Base-by-base conservation (phyloP, 1,284 basidiomycete species). In the Ustilago crameri region DNA sequence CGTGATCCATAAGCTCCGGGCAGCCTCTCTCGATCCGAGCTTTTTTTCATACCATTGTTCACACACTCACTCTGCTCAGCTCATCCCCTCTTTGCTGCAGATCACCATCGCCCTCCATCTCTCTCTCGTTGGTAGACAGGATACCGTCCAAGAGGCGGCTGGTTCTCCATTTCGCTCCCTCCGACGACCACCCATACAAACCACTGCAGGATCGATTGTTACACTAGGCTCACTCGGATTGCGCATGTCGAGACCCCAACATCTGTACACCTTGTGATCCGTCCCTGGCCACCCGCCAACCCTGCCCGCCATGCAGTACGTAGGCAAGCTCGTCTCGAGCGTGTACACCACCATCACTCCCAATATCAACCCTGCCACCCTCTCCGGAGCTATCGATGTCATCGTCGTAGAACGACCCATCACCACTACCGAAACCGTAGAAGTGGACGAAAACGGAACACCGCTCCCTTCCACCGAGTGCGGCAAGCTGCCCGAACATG, bases 381-480 rank as follows among this genome's bases (percentile, higher is more conserved):
- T 83, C 57, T 80, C 74, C 46, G 81, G 81, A 17, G 81, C 81
- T n/a, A 83, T 83, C 65, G 81, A 83, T 58, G 78, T 83, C 54
- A 82, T 83, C 54, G 81, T 83, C 22, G 81, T 83, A 40, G 79
- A 83, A 55, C 88, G 90, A 50, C 89, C 77, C 44, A 51, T 81
- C 37, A 73, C 75, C 18, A 50, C 60, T 35, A 67, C 89, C 86
- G 85, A 88, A 40, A 86, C 88, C 61, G 87, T 88, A 32, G 46
- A 60, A 22, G 44, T 71, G 51, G 60, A 80, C 50, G 48, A n/a
- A 3, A 47, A 50, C 14, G 61, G 66, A 22, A 56, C 64, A 14
- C 23, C 32, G 17, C 54, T 69, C 14, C 47, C 71, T 41, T 44
- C 49, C 1, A 26, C 40, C 10, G 60, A 73, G 15, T 38, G 18